A percentile compares a stretch with the other conserved stretches of the same genome.
phyloP scores from a whole-genome alignment of 192 early-diverging fungal genomes.

The Phycomyces nitens region DNA sequence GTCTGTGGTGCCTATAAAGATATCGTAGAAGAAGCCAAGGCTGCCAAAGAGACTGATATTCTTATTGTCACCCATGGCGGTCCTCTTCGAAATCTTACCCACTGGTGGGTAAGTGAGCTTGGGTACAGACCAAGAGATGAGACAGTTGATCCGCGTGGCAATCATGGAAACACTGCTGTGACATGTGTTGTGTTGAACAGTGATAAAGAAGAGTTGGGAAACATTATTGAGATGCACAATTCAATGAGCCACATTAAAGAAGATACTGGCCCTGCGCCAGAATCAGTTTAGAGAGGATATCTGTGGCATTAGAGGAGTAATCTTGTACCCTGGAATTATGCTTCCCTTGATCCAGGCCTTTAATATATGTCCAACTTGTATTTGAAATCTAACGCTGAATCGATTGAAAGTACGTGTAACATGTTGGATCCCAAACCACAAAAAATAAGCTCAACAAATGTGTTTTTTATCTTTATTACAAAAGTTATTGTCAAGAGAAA shows the following conservation, averaged over 20 bases:
- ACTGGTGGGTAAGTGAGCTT: conserved; percentile 11
- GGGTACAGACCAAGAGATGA: background rate
- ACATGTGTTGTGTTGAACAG: conserved; percentile 1
- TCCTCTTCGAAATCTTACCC: background rate
- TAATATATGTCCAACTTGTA: too few relatives aligned
- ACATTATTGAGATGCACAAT: conserved; percentile 1
- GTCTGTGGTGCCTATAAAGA: conserved; percentile 6
- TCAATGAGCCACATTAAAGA: conserved; percentile 8
- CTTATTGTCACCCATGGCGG: conserved; percentile 32
- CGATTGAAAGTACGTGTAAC: too few relatives aligned
- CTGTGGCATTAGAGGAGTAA: too few relatives aligned
- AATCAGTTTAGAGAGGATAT: conserved; percentile 18
- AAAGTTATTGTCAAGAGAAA: too few relatives aligned
- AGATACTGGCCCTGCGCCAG: background rate
- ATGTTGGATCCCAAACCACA: too few relatives aligned
- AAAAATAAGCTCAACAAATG: too few relatives aligned
- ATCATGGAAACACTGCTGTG: conserved; percentile 18
- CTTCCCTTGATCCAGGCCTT: too few relatives aligned
- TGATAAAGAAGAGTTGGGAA: background rate
- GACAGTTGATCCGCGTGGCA: background rate
- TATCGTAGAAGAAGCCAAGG: conserved; percentile 10
- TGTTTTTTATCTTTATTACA: too few relatives aligned
- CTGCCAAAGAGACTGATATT: conserved; percentile 8
- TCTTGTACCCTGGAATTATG: background rate
- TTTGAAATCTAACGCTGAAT: too few relatives aligned